Conservation (phyloP, 495 filamentous ascomycete species). For the Penicillium ochrochloron region DNA sequence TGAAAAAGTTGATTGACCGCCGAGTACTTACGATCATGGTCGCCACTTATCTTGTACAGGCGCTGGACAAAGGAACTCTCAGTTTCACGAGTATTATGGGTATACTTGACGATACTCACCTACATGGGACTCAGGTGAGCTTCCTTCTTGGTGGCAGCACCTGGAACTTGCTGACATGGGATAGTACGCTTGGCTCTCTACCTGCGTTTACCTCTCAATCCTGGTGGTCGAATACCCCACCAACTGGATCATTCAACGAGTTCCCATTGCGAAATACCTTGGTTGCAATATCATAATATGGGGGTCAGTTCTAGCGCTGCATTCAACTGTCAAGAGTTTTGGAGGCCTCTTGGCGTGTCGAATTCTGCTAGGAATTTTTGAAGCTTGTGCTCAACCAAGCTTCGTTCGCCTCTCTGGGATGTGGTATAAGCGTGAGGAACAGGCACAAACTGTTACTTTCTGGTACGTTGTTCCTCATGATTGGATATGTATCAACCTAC, state of each 20-base stretch:
- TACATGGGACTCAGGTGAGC: slow-evolving; percentile 55
- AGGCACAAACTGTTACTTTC: slow-evolving; percentile 66
- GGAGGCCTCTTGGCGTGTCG: slow-evolving; percentile 58
- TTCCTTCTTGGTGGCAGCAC: not conserved
- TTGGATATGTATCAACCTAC: not conserved
- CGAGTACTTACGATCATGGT: slow-evolving; percentile 57
- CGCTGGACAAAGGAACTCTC: slow-evolving; percentile 72
- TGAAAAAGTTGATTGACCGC: slow-evolving; percentile 58
- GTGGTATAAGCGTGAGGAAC: slow-evolving; percentile 74
- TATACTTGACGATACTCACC: slow-evolving; percentile 56
- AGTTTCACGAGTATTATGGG: slow-evolving; percentile 74
- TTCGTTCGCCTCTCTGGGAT: slow-evolving; percentile 64
- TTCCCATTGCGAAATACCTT: slow-evolving; percentile 65
- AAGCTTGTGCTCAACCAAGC: slow-evolving; percentile 65
- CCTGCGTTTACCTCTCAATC: slow-evolving; percentile 59
- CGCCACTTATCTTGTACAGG: slow-evolving; percentile 67
- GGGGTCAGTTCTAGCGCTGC: slow-evolving; percentile 59
- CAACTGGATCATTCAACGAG: slow-evolving; percentile 61
- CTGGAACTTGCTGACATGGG: not conserved
- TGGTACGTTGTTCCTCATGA: slow-evolving; percentile 46
- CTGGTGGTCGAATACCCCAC: slow-evolving; percentile 60
- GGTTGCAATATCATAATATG: slow-evolving; percentile 65
- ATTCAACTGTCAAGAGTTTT: slow-evolving; percentile 63
- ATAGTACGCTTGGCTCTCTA: slow-evolving; percentile 58
- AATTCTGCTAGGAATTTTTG: slow-evolving; percentile 69